phyloP scores from a whole-genome alignment of 257 asterid genomes.

The Solanum sejunctum region DNA sequence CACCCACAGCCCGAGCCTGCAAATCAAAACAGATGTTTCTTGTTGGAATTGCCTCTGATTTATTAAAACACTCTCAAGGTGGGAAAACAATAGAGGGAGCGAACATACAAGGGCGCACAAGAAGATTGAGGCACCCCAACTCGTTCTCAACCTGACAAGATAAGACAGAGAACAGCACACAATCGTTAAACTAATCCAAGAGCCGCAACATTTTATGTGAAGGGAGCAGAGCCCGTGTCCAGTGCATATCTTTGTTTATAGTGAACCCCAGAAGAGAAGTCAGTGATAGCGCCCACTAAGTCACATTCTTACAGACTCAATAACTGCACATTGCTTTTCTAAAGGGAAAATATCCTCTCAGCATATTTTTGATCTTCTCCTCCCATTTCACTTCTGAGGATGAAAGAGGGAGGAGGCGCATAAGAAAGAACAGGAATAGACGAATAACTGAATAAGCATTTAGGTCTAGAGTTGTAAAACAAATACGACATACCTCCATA shows the following conservation, averaged over 20 bases:
- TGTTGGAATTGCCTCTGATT: neutral
- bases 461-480: neutral
- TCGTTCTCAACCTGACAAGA: slow-evolving; percentile 50
- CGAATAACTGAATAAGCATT: neutral
- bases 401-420: neutral
- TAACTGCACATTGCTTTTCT: neutral
- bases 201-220: neutral
- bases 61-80: neutral
- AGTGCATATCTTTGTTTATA: neutral
- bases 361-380: neutral
- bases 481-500: slow-evolving; percentile 66
- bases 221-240: neutral
- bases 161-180: neutral
- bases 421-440: neutral
- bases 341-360: neutral
- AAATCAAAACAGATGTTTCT: neutral
- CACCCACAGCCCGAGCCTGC: slow-evolving; percentile 89
- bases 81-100: slow-evolving; percentile 11
- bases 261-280: neutral
- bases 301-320: neutral
- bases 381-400: neutral
- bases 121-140: slow-evolving; percentile 69
- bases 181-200: neutral
- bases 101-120: slow-evolving; percentile 59
- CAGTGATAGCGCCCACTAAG: no score